Base-by-base conservation (phyloP, 148 eudicot species). In the Vaccinium vitisidaea region DNA sequence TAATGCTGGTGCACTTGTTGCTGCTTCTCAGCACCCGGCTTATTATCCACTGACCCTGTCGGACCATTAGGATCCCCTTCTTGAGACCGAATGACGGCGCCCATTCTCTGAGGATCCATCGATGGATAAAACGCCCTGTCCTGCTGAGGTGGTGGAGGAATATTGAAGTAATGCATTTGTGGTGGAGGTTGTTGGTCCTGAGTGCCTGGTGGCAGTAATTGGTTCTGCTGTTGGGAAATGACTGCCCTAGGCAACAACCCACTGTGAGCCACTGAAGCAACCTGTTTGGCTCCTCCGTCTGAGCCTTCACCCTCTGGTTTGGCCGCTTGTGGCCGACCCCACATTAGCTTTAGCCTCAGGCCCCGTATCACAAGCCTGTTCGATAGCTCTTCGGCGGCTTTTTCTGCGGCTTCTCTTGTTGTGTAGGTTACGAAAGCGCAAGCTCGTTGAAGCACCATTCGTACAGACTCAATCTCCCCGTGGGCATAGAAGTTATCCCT, bases 41-140 rank as follows among this genome's bases (percentile, higher is more conserved):
- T 90, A 43, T 84, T 89, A 55, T 93, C 95, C 70, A 88, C 92
- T 0, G 92, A 86, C 23, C 93, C 90, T 10, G 92, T 86, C 13
- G 92, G 49, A 32, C 86, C 88, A 83, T 86, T 88, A 13, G 95
- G 87, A 81, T 88, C 86, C 8, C 95, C 97, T 19, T 97, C 99
- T 74, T 95, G 98, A 3, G 94, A 86, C 18, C 88, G 87, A 69
- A 94, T 78, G 19, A 95, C 76, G 0, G 98, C 99, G 15, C 99
- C 99, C 99, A 97, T 97, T 84, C 99, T 89, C 67, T 95, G 98
- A 8, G 98, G 99, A 82, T 97, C 99, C 99, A 97, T 97, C 0
- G 98, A 97, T 9, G 99, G 99, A 88, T 97, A 97, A 74, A 70
- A 89, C 4, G 94, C 80, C 79, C 96, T 88, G 11, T 90, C 96